Conservation (phyloP, 257 asterid species). For the Lycium barbarum region DNA sequence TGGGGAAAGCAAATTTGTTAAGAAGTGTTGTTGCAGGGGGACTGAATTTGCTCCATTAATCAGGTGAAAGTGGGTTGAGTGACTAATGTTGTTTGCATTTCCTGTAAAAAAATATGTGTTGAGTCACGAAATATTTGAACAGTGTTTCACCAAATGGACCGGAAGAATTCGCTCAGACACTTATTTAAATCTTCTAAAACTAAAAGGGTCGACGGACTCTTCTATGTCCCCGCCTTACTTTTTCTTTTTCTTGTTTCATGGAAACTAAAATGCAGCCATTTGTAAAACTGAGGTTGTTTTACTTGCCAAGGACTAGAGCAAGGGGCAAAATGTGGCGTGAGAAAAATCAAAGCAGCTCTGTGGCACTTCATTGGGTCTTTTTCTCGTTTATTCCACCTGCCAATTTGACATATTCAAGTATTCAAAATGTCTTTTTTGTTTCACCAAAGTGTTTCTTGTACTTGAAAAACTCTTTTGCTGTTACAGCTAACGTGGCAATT, state of each 20-base stretch:
- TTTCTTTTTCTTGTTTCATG: not conserved
- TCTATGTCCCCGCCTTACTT: not conserved
- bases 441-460: not conserved
- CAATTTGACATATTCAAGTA: not conserved
- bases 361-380: not conserved
- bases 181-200: no score
- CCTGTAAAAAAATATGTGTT: not conserved
- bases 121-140: not conserved
- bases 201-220: no score
- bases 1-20: not conserved
- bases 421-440: not conserved
- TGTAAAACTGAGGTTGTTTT: not conserved
- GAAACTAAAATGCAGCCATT: not conserved
- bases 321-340: not conserved
- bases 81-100: slow-evolving; percentile 9
- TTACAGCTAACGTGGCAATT: not conserved
- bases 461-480: not conserved
- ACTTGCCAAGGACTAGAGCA: not conserved
- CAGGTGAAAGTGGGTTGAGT: not conserved
- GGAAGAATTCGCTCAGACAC: not conserved
- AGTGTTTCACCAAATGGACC: not conserved
- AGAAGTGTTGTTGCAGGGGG: not conserved
- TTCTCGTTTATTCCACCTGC: not conserved
- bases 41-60: slow-evolving; percentile 9
- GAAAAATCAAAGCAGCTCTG: not conserved